Evolutionary conservation across 2,329 filamentous ascomycete species (phyloP).

Genomic region (Trichoderma citrinoviride): DNA sequence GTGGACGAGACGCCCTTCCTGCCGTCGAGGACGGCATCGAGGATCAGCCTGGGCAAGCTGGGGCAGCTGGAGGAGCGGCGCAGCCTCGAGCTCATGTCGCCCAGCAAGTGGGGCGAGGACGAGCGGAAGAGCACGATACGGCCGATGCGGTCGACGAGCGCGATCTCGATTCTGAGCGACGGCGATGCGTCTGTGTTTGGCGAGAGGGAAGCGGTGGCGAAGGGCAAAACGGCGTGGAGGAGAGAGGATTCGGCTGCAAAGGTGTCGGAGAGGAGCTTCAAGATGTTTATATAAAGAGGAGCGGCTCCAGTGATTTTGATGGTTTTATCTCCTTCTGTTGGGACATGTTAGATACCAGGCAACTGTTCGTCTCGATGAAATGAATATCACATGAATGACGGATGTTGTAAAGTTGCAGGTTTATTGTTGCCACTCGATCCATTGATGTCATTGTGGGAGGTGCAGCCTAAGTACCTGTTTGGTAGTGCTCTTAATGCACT

Average conservation of each 20-base stretch:
- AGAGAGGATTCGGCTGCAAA: conserved; percentile 26
- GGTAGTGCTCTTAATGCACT: not conserved
- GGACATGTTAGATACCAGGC: not conserved
- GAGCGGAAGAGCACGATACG: conserved; percentile 20
- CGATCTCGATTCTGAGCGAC: conserved; percentile 13
- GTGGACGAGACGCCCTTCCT: conserved; percentile 38
- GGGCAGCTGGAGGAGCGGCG: conserved; percentile 13
- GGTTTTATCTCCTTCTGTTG: not conserved
- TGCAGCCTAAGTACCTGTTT: not conserved
- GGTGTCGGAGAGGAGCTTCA: conserved; percentile 29
- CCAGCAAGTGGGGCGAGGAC: conserved; percentile 17
- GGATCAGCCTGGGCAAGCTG: conserved; percentile 26
- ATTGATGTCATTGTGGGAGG: not conserved
- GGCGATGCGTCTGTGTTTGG: conserved; percentile 23
- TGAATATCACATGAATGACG: not conserved
- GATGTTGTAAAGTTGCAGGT: not conserved
- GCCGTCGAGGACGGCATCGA: conserved; percentile 36
- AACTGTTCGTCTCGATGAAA: not conserved
- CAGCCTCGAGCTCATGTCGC: conserved; percentile 22
- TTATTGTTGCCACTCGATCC: not conserved
- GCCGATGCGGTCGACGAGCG: conserved; percentile 14
- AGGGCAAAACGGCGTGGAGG: conserved; percentile 17
- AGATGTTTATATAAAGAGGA: conserved; percentile 28
- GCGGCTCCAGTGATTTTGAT: not conserved
- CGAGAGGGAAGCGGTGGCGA: conserved; percentile 16